Evolutionary conservation across 2,329 filamentous ascomycete genomes (phyloP), one percentile per base, ranked within the genome.

Genomic region (Celoporthe dispersa): DNA sequence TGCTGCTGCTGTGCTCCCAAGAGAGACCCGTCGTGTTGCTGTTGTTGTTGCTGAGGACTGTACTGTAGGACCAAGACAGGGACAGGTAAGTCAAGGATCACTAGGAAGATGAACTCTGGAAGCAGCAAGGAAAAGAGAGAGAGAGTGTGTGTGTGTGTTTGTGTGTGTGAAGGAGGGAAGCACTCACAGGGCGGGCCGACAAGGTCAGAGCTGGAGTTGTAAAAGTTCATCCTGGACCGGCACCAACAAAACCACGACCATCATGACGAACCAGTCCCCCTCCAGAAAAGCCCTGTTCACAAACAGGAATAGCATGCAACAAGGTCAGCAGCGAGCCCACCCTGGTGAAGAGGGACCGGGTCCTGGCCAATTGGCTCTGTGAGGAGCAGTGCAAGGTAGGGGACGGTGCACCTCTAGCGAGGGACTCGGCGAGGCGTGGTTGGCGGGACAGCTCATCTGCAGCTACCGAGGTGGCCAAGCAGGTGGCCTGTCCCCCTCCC

Each of bases 151-250:
- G 22, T 37, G 53, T 16, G n/a, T 39, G 28, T 44, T 51, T 22
- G 53, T 16, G 55, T 64, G 22, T 37, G 53, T 16, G n/a, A 60
- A 67, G 63, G 44, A 67, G 64, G 31, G 66, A 37, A 62, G 22
- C 28, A 70, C 75, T 71, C 73, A 76, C 75, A 69, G 69, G 72
- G 69, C 48, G 61, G 71, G 65, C 75, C 73, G 71, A 75, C 73
- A 68, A 73, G 70, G 55, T 75, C 72, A 64, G 67, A 67, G 68
- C 63, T 67, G 65, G 72, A 66, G 67, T 73, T 73, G 41, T 74
- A 70, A 71, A 72, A 73, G 70, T 70, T 74, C 75, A 76, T 75
- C 66, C 63, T 75, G 53, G 51, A 44, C 62, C 35, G 70, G 67
- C 64, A 70, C 53, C 53, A 57, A 28, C 53, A 31, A 72, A 60